phyloP scores from a whole-genome alignment of 257 asterid species.

The Oldenlandia corymbosa region DNA sequence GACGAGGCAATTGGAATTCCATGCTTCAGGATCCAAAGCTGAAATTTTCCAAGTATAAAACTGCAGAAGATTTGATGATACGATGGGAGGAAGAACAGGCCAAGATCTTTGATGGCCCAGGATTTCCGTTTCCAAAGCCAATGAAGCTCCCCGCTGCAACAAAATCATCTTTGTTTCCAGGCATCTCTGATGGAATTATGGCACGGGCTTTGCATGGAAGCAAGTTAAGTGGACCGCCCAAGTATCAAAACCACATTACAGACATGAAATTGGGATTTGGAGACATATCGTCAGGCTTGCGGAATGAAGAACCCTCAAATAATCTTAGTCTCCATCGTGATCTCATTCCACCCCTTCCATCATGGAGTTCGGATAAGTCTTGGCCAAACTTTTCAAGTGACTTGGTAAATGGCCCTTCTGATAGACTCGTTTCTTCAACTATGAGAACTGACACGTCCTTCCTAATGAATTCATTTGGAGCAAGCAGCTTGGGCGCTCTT shows the following conservation, averaged over 20 bases:
- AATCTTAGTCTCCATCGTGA: slow-evolving; percentile 21
- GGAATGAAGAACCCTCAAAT: slow-evolving; percentile 40
- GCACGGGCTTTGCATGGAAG: slow-evolving; percentile 56
- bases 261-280: slow-evolving; percentile 86
- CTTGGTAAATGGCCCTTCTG: slow-evolving; percentile 35
- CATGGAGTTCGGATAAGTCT: slow-evolving; percentile 40
- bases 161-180: slow-evolving; percentile 44
- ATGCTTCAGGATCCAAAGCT: slow-evolving; percentile 79
- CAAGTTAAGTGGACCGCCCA: slow-evolving; percentile 45
- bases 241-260: slow-evolving; percentile 57
- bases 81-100: slow-evolving; percentile 93
- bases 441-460: slow-evolving; percentile 39
- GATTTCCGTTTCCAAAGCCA: slow-evolving; percentile 34
- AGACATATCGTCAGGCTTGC: slow-evolving; percentile 40
- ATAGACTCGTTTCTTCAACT: slow-evolving; percentile 34
- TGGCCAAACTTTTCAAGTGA: slow-evolving; percentile 48
- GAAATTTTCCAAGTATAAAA: slow-evolving; percentile 71
- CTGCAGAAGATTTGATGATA: slow-evolving; percentile 57
- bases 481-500: slow-evolving; percentile 42
- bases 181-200: slow-evolving; percentile 76
- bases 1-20: slow-evolving; percentile 86
- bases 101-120: slow-evolving; percentile 66
- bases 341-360: slow-evolving; percentile 35
- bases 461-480: slow-evolving; percentile 56
- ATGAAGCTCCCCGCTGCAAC: slow-evolving; percentile 37